A percentile compares a stretch with the other conserved stretches of the same genome.
Evolutionary conservation across 192 early-diverging fungal genomes (phyloP).

Genomic region (Coemansia sp.): DNA sequence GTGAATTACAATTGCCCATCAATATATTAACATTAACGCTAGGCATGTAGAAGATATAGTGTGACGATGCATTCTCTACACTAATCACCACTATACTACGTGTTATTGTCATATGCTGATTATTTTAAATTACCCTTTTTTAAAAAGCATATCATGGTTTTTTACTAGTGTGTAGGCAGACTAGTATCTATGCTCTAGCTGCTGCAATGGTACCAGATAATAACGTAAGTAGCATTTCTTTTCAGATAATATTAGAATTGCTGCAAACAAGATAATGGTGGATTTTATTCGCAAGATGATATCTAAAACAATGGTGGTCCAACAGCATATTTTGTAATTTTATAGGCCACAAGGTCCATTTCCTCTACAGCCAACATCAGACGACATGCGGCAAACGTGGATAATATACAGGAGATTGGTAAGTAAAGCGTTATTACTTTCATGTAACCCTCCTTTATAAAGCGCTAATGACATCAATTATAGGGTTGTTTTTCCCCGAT

Average conservation of each 20-base stretch:
- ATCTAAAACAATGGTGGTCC: not conserved
- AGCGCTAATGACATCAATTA: not conserved
- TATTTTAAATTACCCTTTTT: not conserved
- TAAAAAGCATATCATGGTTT: not conserved
- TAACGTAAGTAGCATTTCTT: not conserved
- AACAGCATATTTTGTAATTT: not conserved
- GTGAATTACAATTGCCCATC: not conserved
- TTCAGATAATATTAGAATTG: not conserved
- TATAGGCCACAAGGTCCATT: constrained; percentile 7
- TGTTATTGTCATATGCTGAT: no score
- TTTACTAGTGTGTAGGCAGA: not conserved
- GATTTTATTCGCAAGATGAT: not conserved
- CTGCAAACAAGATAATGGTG: not conserved
- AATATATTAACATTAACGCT: not conserved
- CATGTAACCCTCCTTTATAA: constrained; percentile 1
- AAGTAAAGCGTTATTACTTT: constrained; percentile 4
- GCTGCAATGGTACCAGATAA: constrained; percentile 1
- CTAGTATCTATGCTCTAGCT: not conserved
- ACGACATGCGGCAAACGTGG: constrained; percentile 6
- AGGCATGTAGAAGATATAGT: no score
- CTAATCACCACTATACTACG: no score
- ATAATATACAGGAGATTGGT: constrained; percentile 11
- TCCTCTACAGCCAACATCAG: constrained; percentile 5
- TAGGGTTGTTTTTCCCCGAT: not conserved
- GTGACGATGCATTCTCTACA: no score